Evolutionary conservation across 495 filamentous ascomycete species (phyloP).

Genomic region (Hyaloscypha hepaticicola): DNA sequence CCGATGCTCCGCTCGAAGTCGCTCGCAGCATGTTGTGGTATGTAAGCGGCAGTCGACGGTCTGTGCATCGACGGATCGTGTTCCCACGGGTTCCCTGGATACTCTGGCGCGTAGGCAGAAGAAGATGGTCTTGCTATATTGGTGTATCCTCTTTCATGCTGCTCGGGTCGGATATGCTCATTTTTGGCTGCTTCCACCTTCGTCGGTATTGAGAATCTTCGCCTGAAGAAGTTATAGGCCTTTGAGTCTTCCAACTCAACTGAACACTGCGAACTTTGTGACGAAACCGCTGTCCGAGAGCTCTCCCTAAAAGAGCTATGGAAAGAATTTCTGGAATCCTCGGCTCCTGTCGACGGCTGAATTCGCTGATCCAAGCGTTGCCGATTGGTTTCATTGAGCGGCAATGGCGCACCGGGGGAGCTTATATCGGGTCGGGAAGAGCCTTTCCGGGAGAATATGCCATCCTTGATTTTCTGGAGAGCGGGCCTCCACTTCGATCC

Average conservation of each 20-base stretch:
- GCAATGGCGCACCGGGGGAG: neutral
- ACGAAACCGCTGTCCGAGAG: neutral
- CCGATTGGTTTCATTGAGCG: neutral
- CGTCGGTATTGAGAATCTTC: neutral
- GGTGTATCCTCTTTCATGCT: neutral
- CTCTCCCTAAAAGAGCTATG: neutral
- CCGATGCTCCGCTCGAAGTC: neutral
- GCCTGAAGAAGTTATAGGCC: constrained; percentile 1
- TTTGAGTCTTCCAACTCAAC: neutral
- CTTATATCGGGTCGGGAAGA: neutral
- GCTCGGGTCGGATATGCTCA: neutral
- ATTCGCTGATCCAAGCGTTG: neutral
- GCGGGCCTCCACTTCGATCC: neutral
- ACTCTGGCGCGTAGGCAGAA: neutral
- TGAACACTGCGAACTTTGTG: neutral
- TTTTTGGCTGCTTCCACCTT: neutral
- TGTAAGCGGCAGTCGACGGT: constrained; percentile 5
- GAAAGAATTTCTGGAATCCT: neutral
- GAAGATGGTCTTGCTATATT: neutral
- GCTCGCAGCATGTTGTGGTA: constrained; percentile 9
- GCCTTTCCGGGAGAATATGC: neutral
- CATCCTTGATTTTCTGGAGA: neutral
- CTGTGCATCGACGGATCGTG: neutral
- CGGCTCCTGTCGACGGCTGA: neutral
- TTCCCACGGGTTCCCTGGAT: neutral